Conservation (phyloP, 2,329 filamentous ascomycete genomes). For the Calonectria naviculata region DNA sequence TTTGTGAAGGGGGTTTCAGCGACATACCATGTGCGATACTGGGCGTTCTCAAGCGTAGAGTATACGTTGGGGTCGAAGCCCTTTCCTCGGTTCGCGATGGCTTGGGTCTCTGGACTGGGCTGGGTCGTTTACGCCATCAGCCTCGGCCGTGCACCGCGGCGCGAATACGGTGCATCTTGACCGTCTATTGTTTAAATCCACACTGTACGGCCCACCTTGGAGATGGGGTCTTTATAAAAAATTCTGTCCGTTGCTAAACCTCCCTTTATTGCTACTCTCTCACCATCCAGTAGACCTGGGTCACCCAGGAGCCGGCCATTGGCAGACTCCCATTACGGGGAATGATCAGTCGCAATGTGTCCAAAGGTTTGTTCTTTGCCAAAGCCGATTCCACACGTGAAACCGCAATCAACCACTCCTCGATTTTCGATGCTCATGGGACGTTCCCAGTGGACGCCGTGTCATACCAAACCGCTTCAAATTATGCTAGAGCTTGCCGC, state of each 20-base stretch:
- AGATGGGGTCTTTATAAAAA: conserved; percentile 22
- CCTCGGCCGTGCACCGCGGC: background rate
- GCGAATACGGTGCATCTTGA: conserved; percentile 22
- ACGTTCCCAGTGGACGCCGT: background rate
- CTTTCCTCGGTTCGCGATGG: conserved; percentile 20
- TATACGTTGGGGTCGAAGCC: background rate
- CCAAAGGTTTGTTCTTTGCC: conserved; percentile 33
- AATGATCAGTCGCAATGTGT: conserved; percentile 26
- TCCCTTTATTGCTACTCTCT: conserved; percentile 2
- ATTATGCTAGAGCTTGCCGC: conserved; percentile 75
- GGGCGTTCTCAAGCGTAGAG: background rate
- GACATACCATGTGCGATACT: conserved; percentile 15
- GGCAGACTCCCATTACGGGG: conserved; percentile 10
- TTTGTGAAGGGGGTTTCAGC: background rate
- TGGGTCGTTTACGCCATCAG: conserved; percentile 27
- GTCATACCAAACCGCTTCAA: conserved; percentile 59
- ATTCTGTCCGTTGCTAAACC: conserved; percentile 11
- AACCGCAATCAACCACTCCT: background rate
- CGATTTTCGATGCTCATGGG: background rate
- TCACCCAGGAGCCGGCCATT: background rate
- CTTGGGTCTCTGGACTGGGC: no score
- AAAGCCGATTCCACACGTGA: background rate
- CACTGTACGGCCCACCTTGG: conserved; percentile 33
- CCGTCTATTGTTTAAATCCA: accelerated
- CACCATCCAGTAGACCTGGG: background rate